These are phyloP conservation scores for Penicillium paradoxum DNA, from an alignment of 495 filamentous ascomycete species.

Conservation along the genomic window DNA sequence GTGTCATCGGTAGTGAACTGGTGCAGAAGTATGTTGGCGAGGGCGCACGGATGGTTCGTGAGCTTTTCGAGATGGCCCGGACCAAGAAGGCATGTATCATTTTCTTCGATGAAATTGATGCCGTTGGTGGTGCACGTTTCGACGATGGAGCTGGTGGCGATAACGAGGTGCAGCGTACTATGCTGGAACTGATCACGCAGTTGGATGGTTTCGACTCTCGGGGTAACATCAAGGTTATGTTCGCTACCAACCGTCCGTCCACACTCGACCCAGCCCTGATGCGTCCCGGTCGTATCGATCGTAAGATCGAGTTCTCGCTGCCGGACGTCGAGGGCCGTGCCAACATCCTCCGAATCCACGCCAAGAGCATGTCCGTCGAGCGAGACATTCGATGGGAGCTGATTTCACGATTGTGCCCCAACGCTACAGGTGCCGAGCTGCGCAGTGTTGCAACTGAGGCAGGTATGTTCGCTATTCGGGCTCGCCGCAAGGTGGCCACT, in stretches of 20 bases:
- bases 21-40: conserved; percentile 99
- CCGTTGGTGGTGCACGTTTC: conserved; percentile 95
- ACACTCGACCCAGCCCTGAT: conserved; percentile 95
- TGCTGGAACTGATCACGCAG: conserved; percentile 98
- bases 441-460: conserved; percentile 97
- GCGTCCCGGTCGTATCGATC: conserved; percentile 94
- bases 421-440: conserved; percentile 92
- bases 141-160: conserved; percentile 97
- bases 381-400: conserved; percentile 98
- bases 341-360: conserved; percentile 96
- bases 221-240: conserved; percentile 99
- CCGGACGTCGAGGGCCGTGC: conserved; percentile 95
- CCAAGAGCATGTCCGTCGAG: conserved; percentile 99
- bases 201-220: conserved; percentile 95
- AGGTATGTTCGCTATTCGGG: conserved; percentile 97
- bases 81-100: conserved; percentile 99
- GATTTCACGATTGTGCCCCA: conserved; percentile 93
- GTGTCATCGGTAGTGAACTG: conserved; percentile 93
- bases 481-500: conserved; percentile 93
- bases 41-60: conserved; percentile 94
- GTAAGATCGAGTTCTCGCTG: conserved; percentile 97
- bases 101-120: conserved; percentile 99
- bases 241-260: conserved; percentile 94
- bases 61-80: conserved; percentile 98
- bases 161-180: conserved; percentile 98